Conservation (phyloP, 441 rosid species). For the California macrophylla region DNA sequence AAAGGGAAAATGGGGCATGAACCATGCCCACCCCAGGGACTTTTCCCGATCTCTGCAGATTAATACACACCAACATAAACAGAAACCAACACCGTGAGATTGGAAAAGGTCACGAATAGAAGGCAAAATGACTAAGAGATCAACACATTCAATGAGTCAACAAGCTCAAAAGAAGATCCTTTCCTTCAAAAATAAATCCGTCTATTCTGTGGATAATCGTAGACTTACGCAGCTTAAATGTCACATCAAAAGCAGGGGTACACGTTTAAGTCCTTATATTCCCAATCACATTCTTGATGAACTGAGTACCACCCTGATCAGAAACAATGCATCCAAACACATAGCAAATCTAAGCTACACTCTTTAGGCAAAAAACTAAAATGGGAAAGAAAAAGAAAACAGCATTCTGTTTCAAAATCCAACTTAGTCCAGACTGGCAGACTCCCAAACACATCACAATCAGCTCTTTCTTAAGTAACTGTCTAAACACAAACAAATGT, state of each 20-base stretch:
- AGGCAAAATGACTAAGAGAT: neutral
- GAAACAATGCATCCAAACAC: neutral
- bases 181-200: neutral
- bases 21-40: slow-evolving; percentile 85
- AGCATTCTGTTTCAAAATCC: neutral
- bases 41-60: slow-evolving; percentile 64
- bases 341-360: neutral
- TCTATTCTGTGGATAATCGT: neutral
- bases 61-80: slow-evolving; percentile 12
- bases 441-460: neutral
- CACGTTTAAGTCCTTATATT: neutral
- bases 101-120: neutral
- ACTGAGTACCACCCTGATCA: neutral
- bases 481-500: neutral
- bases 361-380: neutral
- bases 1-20: slow-evolving; percentile 80
- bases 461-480: neutral
- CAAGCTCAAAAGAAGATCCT: neutral
- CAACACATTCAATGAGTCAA: neutral
- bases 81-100: neutral
- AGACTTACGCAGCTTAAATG: neutral
- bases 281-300: neutral
- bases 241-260: neutral
- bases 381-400: neutral
- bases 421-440: neutral